These are phyloP conservation scores for Heterococcus sp. DNA, from an alignment of 108 stramenopile species.

Conservation along the genomic window DNA sequence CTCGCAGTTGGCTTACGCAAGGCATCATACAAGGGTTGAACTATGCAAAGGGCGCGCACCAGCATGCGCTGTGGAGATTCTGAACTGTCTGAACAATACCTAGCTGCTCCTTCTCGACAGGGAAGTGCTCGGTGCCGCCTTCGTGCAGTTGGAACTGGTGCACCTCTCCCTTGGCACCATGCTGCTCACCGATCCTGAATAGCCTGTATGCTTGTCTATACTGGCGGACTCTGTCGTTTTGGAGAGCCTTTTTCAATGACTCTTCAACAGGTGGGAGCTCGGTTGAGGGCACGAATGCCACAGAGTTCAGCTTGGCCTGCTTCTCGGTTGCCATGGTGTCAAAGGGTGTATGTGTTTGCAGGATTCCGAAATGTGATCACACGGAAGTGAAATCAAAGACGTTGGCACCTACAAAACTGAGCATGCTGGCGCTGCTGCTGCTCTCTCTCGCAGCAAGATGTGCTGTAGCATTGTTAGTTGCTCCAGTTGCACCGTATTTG, in stretches of 20 bases:
- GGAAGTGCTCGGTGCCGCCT: neutral
- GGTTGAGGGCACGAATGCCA: neutral
- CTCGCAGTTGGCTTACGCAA: neutral
- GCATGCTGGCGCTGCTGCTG: neutral
- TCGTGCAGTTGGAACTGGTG: constrained; percentile 46
- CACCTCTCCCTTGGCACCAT: constrained; percentile 40
- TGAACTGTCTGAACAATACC: neutral
- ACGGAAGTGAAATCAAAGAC: neutral
- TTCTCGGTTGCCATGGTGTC: too few species aligned
- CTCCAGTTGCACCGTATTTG: neutral
- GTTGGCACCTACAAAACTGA: neutral
- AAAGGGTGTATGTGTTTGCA: neutral
- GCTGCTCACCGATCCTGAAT: constrained; percentile 24
- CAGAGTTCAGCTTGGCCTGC: too few species aligned
- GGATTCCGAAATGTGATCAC: neutral
- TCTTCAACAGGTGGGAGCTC: neutral
- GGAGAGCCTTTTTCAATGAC: neutral
- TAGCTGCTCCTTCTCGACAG: neutral
- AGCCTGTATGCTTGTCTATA: constrained; percentile 4
- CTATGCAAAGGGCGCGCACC: neutral
- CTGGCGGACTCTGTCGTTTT: neutral
- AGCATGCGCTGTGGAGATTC: too few species aligned
- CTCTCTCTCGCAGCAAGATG: neutral
- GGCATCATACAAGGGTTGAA: neutral
- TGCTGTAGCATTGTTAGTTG: neutral